These are phyloP conservation scores for Cystofilobasidium ferigula DNA, from an alignment of 768 basidiomycete species.

Conservation along the genomic window DNA sequence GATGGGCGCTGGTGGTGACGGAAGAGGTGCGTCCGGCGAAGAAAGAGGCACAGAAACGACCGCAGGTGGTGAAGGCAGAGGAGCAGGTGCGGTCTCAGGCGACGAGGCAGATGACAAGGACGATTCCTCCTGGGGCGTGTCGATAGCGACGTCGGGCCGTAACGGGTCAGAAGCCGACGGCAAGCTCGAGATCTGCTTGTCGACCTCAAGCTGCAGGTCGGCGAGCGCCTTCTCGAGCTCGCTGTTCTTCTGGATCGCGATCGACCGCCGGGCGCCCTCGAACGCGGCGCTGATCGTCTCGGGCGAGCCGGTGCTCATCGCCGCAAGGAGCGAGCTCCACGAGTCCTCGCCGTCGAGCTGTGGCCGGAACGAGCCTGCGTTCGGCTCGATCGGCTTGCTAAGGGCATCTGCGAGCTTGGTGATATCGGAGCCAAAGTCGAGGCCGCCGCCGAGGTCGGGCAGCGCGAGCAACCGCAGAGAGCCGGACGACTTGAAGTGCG, in stretches of 20 bases:
- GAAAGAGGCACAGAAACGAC: too few species aligned
- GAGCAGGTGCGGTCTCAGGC: not conserved
- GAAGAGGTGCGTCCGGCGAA: too few species aligned
- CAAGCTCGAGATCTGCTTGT: not conserved
- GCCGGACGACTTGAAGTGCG: conserved; percentile 18
- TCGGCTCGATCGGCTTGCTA: not conserved
- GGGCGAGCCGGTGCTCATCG: conserved; percentile 1
- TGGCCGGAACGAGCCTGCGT: not conserved
- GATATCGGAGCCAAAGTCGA: not conserved
- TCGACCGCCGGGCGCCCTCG: not conserved
- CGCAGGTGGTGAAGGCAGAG: not conserved
- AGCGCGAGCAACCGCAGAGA: conserved; percentile 13
- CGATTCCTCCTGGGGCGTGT: too few species aligned
- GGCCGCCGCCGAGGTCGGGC: conserved; percentile 9
- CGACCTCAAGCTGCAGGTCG: conserved; percentile 8
- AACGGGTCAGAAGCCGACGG: not conserved
- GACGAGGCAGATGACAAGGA: too few species aligned
- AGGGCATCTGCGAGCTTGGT: not conserved
- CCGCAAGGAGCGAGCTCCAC: conserved; percentile 3
- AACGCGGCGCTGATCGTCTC: conserved; percentile 2
- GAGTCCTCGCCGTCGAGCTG: conserved; percentile 3
- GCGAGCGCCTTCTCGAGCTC: conserved; percentile 7
- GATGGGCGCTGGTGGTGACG: not conserved
- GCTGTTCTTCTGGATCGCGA: not conserved
- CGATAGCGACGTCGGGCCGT: too few species aligned